These are phyloP conservation scores for Dicorynia guianensis DNA, from an alignment of 306 rosid genomes.

Conservation along the genomic window DNA sequence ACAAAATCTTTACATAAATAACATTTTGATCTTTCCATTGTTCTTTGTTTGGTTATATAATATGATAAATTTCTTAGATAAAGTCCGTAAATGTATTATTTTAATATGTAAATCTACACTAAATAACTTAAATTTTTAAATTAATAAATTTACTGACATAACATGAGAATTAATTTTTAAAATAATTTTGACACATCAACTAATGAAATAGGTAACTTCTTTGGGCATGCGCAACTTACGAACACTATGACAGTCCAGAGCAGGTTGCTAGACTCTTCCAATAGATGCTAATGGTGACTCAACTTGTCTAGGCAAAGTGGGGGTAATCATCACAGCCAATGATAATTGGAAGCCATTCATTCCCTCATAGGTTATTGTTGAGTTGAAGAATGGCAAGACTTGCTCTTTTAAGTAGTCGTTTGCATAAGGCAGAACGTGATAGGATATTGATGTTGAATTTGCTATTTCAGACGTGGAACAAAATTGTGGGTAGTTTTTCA, in stretches of 20 bases:
- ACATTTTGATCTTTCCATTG: too few species aligned
- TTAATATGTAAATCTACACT: too few species aligned
- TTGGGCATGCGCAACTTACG: neutral
- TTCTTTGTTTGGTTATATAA: too few species aligned
- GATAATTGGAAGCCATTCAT: conserved; percentile 9
- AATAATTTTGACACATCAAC: too few species aligned
- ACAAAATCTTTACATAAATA: too few species aligned
- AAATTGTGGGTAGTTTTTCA: too few species aligned
- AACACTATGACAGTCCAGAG: neutral
- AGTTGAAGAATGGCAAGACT: conserved; percentile 15
- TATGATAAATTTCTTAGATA: too few species aligned
- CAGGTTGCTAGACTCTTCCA: neutral
- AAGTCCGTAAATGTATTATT: too few species aligned
- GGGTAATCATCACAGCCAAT: conserved; percentile 20
- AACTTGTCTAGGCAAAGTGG: conserved; percentile 24
- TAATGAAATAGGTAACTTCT: too few species aligned
- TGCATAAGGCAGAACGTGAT: neutral
- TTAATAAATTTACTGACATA: too few species aligned
- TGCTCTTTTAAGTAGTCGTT: conserved; percentile 23
- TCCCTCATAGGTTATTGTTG: conserved; percentile 12
- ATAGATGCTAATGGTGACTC: conserved; percentile 17
- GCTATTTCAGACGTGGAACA: neutral
- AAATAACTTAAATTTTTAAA: too few species aligned
- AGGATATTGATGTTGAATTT: conserved; percentile 39
- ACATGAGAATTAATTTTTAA: too few species aligned